Evolutionary conservation across 1,139 yeast genomes (phyloP), one percentile per base, ranked within the genome.

Genomic region (Yamadazyma oceani): DNA sequence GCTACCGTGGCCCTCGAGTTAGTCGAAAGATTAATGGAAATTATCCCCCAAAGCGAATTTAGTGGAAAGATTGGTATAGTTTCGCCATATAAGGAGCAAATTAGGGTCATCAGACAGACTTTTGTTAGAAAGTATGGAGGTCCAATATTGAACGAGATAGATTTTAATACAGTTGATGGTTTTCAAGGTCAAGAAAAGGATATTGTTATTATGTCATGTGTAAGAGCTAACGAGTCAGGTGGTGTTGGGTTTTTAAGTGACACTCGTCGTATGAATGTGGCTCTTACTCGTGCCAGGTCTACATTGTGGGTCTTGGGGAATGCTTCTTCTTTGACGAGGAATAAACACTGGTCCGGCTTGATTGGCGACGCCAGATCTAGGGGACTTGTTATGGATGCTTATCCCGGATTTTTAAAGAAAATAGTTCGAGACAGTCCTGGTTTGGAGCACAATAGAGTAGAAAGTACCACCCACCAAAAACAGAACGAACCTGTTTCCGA

Each of bases 141-240:
- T 2, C 53, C 66, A 2, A 84, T 90, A 31, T 61, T 76, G 17
- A 71, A 76, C 24, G 83, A 78, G 43, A 79, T 94, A 36, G 96
- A 87, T 55, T 89, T 94, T 64, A 89, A 90, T 53, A 89, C 99
- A 0, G 92, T 92, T 40, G 98, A 92, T 69, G 98, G 98, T 1
- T 92, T 89, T 57, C 98, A 92, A 67, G 98, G 98, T 50, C 97
- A 92, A 60, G 98, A 92, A 57, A 92, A 90, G 58, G 97, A 92
- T 49, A 81, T 94, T 37, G 87, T 92, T 45, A 79, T 92, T 32
- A 82, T 92, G 72, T 89, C 97, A 0, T 90, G 97, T 77, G 98
- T 94, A 6, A 76, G 98, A 54, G 95, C 96, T 3, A 80, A 79
- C 54, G 78, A 75, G 12, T 56, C 62, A 4, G 72, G 73, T 4